Evolutionary conservation across 805 yeast genomes (phyloP).

Genomic region (Ogataea pini): DNA sequence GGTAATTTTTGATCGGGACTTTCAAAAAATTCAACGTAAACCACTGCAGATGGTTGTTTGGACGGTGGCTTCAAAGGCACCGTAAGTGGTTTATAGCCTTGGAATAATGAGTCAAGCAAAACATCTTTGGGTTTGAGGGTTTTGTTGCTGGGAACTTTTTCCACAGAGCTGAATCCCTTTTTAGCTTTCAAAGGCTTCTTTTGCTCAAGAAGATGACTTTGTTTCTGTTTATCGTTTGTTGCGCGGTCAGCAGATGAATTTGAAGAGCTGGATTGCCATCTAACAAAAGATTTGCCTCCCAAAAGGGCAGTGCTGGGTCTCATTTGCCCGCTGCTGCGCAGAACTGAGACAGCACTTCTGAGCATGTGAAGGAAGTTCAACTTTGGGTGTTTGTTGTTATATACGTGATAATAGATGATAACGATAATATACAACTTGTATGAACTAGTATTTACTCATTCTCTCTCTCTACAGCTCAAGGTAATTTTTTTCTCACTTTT

Average conservation of each 20-base stretch:
- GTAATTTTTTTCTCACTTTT: neutral
- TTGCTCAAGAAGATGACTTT: slow-evolving; percentile 12
- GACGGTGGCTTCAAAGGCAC: slow-evolving; percentile 34
- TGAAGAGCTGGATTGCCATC: slow-evolving; percentile 29
- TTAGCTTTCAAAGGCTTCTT: slow-evolving; percentile 17
- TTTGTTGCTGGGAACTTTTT: slow-evolving; percentile 37
- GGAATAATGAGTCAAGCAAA: slow-evolving; percentile 36
- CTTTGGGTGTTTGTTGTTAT: too few relatives aligned
- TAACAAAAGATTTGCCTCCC: slow-evolving; percentile 6
- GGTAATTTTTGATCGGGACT: slow-evolving; percentile 28
- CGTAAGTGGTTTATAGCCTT: slow-evolving; percentile 39
- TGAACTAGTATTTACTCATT: slow-evolving; percentile 7
- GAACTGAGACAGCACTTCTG: neutral
- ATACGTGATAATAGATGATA: too few relatives aligned
- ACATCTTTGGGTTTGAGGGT: slow-evolving; percentile 36
- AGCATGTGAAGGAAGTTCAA: neutral
- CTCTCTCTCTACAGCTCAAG: neutral
- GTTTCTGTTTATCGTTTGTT: slow-evolving; percentile 23
- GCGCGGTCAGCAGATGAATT: slow-evolving; percentile 16
- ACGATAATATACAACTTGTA: too few relatives aligned
- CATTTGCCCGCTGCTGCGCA: slow-evolving; percentile 2
- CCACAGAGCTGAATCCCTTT: slow-evolving; percentile 37
- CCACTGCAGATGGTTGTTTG: slow-evolving; percentile 28
- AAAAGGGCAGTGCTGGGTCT: neutral
- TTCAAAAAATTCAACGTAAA: slow-evolving; percentile 38